A percentile compares a stretch with the other conserved stretches of the same genome.
Evolutionary conservation across 148 eudicot species (phyloP).

Genomic region (Diospyros kaki): DNA sequence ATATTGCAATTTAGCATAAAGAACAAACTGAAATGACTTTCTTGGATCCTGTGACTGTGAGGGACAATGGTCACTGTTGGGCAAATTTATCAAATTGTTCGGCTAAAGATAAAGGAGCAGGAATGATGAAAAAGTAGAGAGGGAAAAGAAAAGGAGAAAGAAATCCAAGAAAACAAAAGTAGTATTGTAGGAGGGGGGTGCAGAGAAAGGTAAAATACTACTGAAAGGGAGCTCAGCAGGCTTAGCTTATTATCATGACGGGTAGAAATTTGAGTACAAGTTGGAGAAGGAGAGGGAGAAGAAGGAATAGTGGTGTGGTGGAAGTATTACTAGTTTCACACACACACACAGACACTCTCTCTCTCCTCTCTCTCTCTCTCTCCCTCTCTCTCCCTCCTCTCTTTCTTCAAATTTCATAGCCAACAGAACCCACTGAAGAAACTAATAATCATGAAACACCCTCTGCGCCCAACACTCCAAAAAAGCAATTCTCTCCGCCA

Average conservation of each 20-base stretch:
- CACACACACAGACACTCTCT: neutral
- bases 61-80: constrained; percentile 28
- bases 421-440: constrained; percentile 45
- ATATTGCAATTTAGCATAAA: neutral
- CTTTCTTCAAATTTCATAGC: constrained; percentile 37
- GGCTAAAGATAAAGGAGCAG: constrained; percentile 60
- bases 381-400: constrained; percentile 27
- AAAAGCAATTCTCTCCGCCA: constrained; percentile 41
- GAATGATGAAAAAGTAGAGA: constrained; percentile 76
- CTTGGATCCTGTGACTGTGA: constrained; percentile 73
- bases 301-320: neutral
- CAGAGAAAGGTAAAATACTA: constrained; percentile 10
- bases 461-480: constrained; percentile 59
- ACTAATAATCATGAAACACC: constrained; percentile 60
- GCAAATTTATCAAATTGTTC: constrained; percentile 35
- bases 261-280: neutral
- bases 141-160: constrained; percentile 31
- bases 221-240: neutral
- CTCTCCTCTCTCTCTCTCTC: constrained; percentile 16
- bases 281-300: constrained; percentile 1
- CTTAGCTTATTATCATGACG: neutral
- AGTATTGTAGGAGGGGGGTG: constrained; percentile 14
- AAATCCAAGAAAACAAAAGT: constrained; percentile 26
- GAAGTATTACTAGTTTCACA: neutral
- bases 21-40: constrained; percentile 38